Evolutionary conservation across 116 monocot genomes (phyloP).

Genomic region (Zostera marina): DNA sequence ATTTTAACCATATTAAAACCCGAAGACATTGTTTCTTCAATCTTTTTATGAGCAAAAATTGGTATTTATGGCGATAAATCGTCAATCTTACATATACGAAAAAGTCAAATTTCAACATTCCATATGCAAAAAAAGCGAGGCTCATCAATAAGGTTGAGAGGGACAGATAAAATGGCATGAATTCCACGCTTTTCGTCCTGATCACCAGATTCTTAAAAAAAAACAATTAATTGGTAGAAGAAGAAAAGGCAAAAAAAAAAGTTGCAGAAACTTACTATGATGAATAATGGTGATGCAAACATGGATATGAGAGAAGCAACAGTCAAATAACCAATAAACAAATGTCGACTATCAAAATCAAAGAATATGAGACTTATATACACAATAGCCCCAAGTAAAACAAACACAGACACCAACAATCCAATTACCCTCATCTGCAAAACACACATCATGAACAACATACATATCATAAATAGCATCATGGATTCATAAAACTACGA

Average conservation of each 20-base stretch:
- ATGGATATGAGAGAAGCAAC: constrained; percentile 87
- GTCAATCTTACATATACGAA: constrained; percentile 96
- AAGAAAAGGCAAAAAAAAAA: background rate
- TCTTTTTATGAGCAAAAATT: too few relatives aligned
- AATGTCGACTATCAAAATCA: constrained; percentile 30
- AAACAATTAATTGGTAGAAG: background rate
- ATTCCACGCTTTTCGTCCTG: constrained; percentile 71
- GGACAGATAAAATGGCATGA: constrained; percentile 92
- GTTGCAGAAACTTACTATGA: constrained; percentile 37
- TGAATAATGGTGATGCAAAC: constrained; percentile 87
- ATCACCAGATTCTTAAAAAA: constrained; percentile 72
- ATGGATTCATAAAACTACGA: background rate
- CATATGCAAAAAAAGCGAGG: constrained; percentile 79
- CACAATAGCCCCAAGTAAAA: constrained; percentile 30
- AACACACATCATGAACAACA: too few relatives aligned
- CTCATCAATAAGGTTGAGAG: constrained; percentile 92
- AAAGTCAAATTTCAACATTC: constrained; percentile 58
- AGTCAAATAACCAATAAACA: constrained; percentile 70
- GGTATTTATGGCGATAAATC: too few relatives aligned
- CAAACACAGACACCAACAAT: constrained; percentile 31
- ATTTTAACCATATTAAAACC: too few relatives aligned
- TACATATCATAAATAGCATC: background rate
- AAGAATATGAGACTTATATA: constrained; percentile 45
- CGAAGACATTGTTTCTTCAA: too few relatives aligned
- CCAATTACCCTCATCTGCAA: constrained; percentile 63